A percentile compares a stretch with the other conserved stretches of the same genome.
Evolutionary conservation across 495 filamentous ascomycete species (phyloP).

Genomic region (Hypoxylon subgilvum): DNA sequence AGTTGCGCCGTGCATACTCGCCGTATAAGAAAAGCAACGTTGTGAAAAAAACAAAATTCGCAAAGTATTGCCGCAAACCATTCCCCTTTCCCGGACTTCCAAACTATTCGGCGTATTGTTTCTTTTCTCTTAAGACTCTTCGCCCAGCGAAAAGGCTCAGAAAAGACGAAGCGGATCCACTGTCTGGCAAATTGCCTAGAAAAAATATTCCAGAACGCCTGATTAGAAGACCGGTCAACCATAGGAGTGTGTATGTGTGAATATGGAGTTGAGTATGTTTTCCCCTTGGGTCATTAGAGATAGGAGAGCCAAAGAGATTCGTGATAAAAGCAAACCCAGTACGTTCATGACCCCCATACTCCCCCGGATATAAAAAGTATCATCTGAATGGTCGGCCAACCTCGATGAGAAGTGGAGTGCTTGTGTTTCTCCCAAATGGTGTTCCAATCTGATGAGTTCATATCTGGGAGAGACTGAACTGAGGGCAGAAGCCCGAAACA

Average conservation of each 20-base stretch:
- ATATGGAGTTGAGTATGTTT: slow-evolving; percentile 35
- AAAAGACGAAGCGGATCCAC: slow-evolving; percentile 20
- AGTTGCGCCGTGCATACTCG: slow-evolving; percentile 33
- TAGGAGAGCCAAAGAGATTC: slow-evolving; percentile 34
- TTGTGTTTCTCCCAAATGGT: slow-evolving; percentile 53
- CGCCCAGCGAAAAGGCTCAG: slow-evolving; percentile 38
- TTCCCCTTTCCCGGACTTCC: slow-evolving; percentile 27
- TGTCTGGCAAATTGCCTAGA: slow-evolving; percentile 23
- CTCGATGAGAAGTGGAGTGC: slow-evolving; percentile 57
- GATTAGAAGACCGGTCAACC: slow-evolving; percentile 23
- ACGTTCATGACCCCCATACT: slow-evolving; percentile 45
- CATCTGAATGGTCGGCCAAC: slow-evolving; percentile 56
- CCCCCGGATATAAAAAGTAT: slow-evolving; percentile 41
- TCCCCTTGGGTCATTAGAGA: slow-evolving; percentile 41
- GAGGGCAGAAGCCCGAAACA: slow-evolving; percentile 48
- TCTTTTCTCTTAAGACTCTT: slow-evolving; percentile 30
- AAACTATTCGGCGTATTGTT: slow-evolving; percentile 21
- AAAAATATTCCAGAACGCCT: slow-evolving; percentile 42
- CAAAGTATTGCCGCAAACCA: slow-evolving; percentile 34
- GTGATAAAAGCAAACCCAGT: slow-evolving; percentile 42
- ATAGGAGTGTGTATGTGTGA: slow-evolving; percentile 25
- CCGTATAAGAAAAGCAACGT: slow-evolving; percentile 35
- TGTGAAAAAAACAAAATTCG: slow-evolving; percentile 39
- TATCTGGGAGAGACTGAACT: slow-evolving; percentile 45
- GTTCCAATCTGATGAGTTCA: slow-evolving; percentile 55